Evolutionary conservation across 2,329 filamentous ascomycete species (phyloP).

Genomic region (Zymoseptoria tritici): DNA sequence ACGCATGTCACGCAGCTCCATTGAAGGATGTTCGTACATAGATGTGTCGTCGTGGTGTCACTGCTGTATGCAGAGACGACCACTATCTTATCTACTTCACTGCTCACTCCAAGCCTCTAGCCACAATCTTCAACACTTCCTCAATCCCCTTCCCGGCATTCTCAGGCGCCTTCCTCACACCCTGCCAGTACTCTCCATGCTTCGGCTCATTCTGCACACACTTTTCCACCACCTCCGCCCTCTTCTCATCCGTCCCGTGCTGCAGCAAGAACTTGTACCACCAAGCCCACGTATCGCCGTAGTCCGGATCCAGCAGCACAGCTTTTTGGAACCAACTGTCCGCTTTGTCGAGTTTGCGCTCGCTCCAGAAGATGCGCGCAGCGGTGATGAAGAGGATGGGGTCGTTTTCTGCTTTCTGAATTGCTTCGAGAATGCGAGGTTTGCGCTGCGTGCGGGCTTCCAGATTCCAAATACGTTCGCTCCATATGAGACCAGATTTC

Average conservation of each 20-base stretch:
- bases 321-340: conserved; percentile 98
- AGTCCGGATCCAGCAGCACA: conserved; percentile 74
- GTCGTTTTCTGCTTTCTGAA: conserved; percentile 94
- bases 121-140: conserved; percentile 75
- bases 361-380: conserved; percentile 91
- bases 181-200: conserved; percentile 89
- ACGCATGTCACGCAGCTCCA: too few species aligned
- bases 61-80: too few species aligned
- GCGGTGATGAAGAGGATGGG: conserved; percentile 83
- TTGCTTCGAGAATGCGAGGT: conserved; percentile 81
- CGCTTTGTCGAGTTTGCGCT: conserved; percentile 86
- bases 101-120: conserved; percentile 45
- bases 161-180: conserved; percentile 73
- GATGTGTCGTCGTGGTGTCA: too few species aligned
- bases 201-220: conserved; percentile 76
- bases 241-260: conserved; percentile 92
- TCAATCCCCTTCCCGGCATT: conserved; percentile 69
- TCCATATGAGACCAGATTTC: conserved; percentile 80
- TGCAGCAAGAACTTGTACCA: conserved; percentile 89
- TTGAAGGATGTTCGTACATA: too few species aligned
- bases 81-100: neutral
- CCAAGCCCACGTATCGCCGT: conserved; percentile 95
- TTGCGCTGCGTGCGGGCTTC: conserved; percentile 89
- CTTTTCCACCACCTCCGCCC: conserved; percentile 72
- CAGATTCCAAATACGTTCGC: conserved; percentile 90